phyloP scores from a whole-genome alignment of 768 basidiomycete genomes.

The Pleurotus djamor region DNA sequence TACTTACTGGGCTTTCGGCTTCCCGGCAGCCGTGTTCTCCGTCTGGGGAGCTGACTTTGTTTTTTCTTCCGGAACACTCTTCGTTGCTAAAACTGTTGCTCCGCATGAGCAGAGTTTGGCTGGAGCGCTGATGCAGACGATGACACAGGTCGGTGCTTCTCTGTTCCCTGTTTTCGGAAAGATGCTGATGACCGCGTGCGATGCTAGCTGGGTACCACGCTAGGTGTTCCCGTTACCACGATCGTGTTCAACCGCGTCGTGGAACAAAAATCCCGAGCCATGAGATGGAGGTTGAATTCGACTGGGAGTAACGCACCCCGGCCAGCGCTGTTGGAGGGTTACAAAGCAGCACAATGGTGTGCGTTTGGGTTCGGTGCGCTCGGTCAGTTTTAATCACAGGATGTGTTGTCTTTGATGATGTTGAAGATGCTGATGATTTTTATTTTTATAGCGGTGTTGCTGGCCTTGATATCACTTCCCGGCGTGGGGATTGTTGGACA shows the following conservation, averaged over 20 bases:
- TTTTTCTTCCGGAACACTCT: slow-evolving; percentile 54
- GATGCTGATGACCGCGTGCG: neutral
- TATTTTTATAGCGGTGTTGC: neutral
- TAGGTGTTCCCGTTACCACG: slow-evolving; percentile 57
- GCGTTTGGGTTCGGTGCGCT: slow-evolving; percentile 45
- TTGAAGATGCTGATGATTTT: slow-evolving; percentile 2
- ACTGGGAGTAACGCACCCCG: slow-evolving; percentile 23
- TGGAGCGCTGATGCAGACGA: slow-evolving; percentile 60
- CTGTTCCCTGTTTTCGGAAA: neutral
- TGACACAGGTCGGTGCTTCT: slow-evolving; percentile 42
- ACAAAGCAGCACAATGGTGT: slow-evolving; percentile 53
- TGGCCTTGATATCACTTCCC: slow-evolving; percentile 4
- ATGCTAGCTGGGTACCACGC: slow-evolving; percentile 47
- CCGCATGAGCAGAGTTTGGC: slow-evolving; percentile 57
- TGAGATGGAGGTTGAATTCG: slow-evolving; percentile 27
- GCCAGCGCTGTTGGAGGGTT: slow-evolving; percentile 41
- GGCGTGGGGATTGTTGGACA: slow-evolving; percentile 6
- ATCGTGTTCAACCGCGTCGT: slow-evolving; percentile 52
- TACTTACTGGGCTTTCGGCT: slow-evolving; percentile 60
- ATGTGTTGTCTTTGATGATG: neutral
- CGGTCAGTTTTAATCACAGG: slow-evolving; percentile 27
- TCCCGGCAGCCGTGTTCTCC: slow-evolving; percentile 51
- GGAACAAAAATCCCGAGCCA: slow-evolving; percentile 17
- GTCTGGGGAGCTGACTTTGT: slow-evolving; percentile 64
- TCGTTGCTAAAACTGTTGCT: slow-evolving; percentile 49